A percentile compares a stretch with the other conserved stretches of the same genome.
Conservation (phyloP, 768 basidiomycete species). For the Porphyrellus cyaneotinctus region DNA sequence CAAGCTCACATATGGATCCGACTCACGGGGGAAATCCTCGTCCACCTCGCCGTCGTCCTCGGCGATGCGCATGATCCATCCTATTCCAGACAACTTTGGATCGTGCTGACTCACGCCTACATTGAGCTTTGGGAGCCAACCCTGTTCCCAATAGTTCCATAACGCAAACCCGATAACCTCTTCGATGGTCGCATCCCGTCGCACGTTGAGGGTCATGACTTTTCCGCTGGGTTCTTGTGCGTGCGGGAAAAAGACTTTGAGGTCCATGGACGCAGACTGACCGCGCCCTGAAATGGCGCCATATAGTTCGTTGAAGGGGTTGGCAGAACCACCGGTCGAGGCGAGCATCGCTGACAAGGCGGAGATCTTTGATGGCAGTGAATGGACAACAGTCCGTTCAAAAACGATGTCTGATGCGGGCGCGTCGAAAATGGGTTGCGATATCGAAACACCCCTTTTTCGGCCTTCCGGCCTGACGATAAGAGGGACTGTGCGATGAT, state of each 20-base stretch:
- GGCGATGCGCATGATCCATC: slow-evolving; percentile 91
- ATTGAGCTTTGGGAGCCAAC: slow-evolving; percentile 72
- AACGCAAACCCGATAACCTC: slow-evolving; percentile 93
- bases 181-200: slow-evolving; percentile 88
- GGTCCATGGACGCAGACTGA: slow-evolving; percentile 54
- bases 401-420: slow-evolving; percentile 40
- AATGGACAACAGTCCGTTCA: slow-evolving; percentile 45
- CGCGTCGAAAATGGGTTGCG: slow-evolving; percentile 16
- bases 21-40: slow-evolving; percentile 95
- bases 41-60: slow-evolving; percentile 98
- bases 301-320: slow-evolving; percentile 88
- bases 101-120: slow-evolving; percentile 62
- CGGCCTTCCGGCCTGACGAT: slow-evolving; percentile 26
- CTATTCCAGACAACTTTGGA: slow-evolving; percentile 68
- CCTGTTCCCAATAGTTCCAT: slow-evolving; percentile 92
- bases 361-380: slow-evolving; percentile 48
- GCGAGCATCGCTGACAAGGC: slow-evolving; percentile 74
- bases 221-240: slow-evolving; percentile 57
- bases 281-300: slow-evolving; percentile 79
- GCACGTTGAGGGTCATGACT: slow-evolving; percentile 68
- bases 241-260: slow-evolving; percentile 84
- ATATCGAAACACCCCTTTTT: slow-evolving; percentile 29
- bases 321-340: slow-evolving; percentile 55
- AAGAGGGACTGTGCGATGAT: slow-evolving; percentile 15
- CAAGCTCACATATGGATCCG: background rate